Evolutionary conservation across 2,329 filamentous ascomycete species (phyloP).

Genomic region (Talaromyces funiculosus): DNA sequence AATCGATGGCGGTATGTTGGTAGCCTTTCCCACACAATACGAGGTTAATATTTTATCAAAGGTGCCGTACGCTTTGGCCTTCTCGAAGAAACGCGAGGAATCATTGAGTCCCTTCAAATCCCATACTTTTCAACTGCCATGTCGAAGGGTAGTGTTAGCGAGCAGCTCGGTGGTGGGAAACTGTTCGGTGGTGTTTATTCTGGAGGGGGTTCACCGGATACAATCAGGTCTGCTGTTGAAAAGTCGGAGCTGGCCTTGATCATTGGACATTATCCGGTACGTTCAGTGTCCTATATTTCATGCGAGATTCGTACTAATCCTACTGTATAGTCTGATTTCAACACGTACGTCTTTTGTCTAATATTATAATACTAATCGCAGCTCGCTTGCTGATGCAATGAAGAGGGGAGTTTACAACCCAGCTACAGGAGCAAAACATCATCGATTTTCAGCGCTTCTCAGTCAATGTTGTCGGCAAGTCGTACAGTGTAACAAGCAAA

Average conservation of each 20-base stretch:
- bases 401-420: slow-evolving; percentile 9
- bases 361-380: background rate
- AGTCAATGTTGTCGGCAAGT: background rate
- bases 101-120: background rate
- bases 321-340: slow-evolving; percentile 10
- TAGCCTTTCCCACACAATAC: too few relatives aligned
- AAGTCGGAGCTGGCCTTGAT: background rate
- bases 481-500: background rate
- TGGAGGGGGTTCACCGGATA: background rate
- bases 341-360: slow-evolving; percentile 2
- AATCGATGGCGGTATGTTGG: background rate
- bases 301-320: too few relatives aligned
- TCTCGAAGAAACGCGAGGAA: background rate
- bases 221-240: slow-evolving; percentile 1
- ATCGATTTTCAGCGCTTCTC: slow-evolving; percentile 13
- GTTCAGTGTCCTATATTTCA: background rate
- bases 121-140: slow-evolving; percentile 9
- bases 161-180: background rate
- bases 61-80: background rate
- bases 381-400: background rate
- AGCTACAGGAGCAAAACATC: background rate
- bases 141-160: slow-evolving; percentile 4
- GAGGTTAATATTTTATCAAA: background rate
- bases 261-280: slow-evolving; percentile 1
- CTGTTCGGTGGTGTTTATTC: slow-evolving; percentile 10